These are phyloP conservation scores for Globisporangium mamillatum DNA, from an alignment of 352 stramenopile genomes.

Conservation along the genomic window DNA sequence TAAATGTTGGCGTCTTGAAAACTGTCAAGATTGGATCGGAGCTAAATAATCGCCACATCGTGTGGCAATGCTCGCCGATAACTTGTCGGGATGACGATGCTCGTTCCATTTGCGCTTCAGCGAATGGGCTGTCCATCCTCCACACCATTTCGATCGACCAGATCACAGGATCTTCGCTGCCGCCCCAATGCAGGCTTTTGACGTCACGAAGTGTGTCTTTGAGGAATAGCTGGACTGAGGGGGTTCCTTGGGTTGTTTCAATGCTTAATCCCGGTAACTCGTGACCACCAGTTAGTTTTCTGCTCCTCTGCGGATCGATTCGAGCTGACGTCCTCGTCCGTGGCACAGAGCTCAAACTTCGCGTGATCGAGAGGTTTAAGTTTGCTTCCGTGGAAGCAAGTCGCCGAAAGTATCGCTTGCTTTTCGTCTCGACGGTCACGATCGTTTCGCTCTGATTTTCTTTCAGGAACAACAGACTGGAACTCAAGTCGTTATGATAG, in stretches of 20 bases:
- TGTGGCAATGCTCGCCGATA: constrained; percentile 12
- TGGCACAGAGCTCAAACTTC: neutral
- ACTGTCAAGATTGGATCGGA: constrained; percentile 17
- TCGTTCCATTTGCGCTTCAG: constrained; percentile 18
- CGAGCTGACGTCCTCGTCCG: neutral
- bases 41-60: constrained; percentile 24
- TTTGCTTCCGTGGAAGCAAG: neutral
- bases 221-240: constrained; percentile 11
- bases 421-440: constrained; percentile 18
- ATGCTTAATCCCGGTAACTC: constrained; percentile 1
- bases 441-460: constrained; percentile 15
- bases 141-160: constrained; percentile 23
- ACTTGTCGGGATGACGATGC: constrained; percentile 11
- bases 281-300: neutral
- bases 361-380: no score
- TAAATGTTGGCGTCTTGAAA: constrained; percentile 10
- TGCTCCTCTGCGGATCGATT: no score
- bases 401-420: constrained; percentile 15
- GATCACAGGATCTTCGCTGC: constrained; percentile 7
- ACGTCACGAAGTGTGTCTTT: constrained; percentile 20
- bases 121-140: constrained; percentile 13
- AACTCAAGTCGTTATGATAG: constrained; percentile 30
- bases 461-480: constrained; percentile 24
- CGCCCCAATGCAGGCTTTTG: neutral
- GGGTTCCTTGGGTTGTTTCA: neutral